Conservation (phyloP, 2,329 filamentous ascomycete genomes). For the Fusarium sp. region DNA sequence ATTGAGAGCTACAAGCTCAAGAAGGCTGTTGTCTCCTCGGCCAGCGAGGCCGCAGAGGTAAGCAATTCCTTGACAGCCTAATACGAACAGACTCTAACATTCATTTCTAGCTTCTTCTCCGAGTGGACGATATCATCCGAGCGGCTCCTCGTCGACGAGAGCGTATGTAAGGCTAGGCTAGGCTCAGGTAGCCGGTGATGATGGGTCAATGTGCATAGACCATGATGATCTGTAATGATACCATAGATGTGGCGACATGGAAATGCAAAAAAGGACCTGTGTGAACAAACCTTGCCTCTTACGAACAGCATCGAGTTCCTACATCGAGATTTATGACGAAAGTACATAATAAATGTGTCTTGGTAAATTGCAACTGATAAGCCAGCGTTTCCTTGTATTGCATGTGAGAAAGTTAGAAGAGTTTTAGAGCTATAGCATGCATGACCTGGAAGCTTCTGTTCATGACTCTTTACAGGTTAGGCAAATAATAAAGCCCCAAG, state of each 20-base stretch:
- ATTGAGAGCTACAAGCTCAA: constrained; percentile 99
- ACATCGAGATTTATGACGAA: constrained; percentile 1
- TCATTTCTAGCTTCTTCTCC: constrained; percentile 77
- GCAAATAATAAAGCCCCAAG: no score
- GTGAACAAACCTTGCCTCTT: constrained; percentile 42
- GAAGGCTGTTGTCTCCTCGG: constrained; percentile 95
- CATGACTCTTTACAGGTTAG: neutral
- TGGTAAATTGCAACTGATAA: neutral
- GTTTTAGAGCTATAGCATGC: neutral
- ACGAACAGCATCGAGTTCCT: constrained; percentile 9
- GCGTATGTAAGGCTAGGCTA: constrained; percentile 51
- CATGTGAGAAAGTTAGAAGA: neutral
- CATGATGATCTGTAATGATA: constrained; percentile 56
- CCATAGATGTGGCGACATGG: constrained; percentile 52
- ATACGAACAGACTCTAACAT: constrained; percentile 36
- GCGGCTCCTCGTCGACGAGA: constrained; percentile 78
- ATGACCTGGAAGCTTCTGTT: neutral
- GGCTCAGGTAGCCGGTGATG: constrained; percentile 35
- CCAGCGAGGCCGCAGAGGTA: constrained; percentile 96
- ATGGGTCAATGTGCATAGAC: constrained; percentile 47
- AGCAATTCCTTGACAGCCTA: constrained; percentile 49
- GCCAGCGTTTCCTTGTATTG: neutral
- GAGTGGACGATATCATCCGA: constrained; percentile 98
- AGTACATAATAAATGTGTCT: constrained; percentile 9
- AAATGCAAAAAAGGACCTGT: constrained; percentile 48